Conservation (phyloP, 2,329 filamentous ascomycete species). For the Byssothecium circinans region DNA sequence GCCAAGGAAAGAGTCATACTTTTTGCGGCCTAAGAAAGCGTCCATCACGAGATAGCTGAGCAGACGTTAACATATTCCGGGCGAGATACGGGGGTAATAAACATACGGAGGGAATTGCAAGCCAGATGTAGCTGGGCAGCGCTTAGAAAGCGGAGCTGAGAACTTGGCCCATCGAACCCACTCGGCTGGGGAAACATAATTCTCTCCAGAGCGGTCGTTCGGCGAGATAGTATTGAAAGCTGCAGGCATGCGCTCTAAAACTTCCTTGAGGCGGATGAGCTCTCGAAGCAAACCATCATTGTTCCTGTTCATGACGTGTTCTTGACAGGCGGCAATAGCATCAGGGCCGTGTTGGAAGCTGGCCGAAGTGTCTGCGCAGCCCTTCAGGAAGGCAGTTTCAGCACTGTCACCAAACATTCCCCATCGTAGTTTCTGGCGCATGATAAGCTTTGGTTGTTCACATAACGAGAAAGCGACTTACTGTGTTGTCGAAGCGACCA, state of each 20-base stretch:
- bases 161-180: constrained; percentile 33
- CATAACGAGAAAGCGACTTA: not conserved
- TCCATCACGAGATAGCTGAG: constrained; percentile 27
- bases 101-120: constrained; percentile 24
- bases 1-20: constrained; percentile 56
- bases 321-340: constrained; percentile 29
- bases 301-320: constrained; percentile 29
- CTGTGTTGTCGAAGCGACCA: constrained; percentile 28
- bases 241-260: constrained; percentile 27
- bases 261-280: constrained; percentile 27
- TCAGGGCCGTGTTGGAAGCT: constrained; percentile 31
- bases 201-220: constrained; percentile 25
- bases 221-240: constrained; percentile 28
- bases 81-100: not conserved
- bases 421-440: constrained; percentile 18
- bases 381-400: constrained; percentile 29
- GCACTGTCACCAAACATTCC: constrained; percentile 29
- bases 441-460: not conserved
- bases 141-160: constrained; percentile 28
- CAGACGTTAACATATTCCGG: not conserved
- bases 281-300: constrained; percentile 28
- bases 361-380: constrained; percentile 27
- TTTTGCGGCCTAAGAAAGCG: constrained; percentile 42
- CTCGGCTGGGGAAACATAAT: constrained; percentile 27
- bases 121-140: constrained; percentile 28